A percentile compares a stretch with the other conserved stretches of the same genome.
These are phyloP conservation scores for Vaccinium darrowii DNA, from an alignment of 148 eudicot species.

Conservation along the genomic window DNA sequence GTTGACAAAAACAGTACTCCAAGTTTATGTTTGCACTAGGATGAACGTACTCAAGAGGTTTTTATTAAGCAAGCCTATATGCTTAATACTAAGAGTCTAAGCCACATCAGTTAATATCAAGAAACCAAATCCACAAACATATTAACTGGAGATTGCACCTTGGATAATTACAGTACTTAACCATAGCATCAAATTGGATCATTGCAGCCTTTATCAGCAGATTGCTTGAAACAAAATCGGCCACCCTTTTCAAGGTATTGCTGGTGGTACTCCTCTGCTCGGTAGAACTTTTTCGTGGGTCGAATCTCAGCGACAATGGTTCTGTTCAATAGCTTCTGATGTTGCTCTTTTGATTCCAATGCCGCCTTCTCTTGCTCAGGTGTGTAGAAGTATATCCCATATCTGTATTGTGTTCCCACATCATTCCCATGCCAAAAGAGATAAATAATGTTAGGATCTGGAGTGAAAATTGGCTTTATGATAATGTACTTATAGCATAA, in stretches of 20 bases:
- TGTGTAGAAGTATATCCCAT: slow-evolving; percentile 81
- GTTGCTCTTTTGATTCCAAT: slow-evolving; percentile 57
- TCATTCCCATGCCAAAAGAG: slow-evolving; percentile 55
- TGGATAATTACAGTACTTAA: slow-evolving; percentile 19
- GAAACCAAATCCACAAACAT: background rate
- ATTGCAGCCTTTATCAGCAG: slow-evolving; percentile 78
- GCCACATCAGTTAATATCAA: no score
- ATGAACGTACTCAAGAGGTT: background rate
- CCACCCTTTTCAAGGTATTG: no score
- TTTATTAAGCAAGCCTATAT: slow-evolving; percentile 1
- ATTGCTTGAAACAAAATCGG: slow-evolving; percentile 64
- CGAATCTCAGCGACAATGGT: slow-evolving; percentile 71
- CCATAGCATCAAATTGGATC: slow-evolving; percentile 91
- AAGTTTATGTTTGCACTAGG: background rate
- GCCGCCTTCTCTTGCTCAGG: slow-evolving; percentile 87
- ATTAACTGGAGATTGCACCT: background rate
- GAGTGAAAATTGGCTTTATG: background rate
- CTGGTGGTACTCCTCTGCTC: slow-evolving; percentile 84
- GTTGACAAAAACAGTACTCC: no score
- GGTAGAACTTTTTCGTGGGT: slow-evolving; percentile 79
- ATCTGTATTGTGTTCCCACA: slow-evolving; percentile 83
- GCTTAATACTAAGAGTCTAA: background rate
- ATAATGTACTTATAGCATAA: background rate
- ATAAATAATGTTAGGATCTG: background rate
- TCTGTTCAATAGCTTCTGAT: slow-evolving; percentile 60